phyloP scores from a whole-genome alignment of 1,284 basidiomycete genomes.

The Lignosus rhinocerotis region DNA sequence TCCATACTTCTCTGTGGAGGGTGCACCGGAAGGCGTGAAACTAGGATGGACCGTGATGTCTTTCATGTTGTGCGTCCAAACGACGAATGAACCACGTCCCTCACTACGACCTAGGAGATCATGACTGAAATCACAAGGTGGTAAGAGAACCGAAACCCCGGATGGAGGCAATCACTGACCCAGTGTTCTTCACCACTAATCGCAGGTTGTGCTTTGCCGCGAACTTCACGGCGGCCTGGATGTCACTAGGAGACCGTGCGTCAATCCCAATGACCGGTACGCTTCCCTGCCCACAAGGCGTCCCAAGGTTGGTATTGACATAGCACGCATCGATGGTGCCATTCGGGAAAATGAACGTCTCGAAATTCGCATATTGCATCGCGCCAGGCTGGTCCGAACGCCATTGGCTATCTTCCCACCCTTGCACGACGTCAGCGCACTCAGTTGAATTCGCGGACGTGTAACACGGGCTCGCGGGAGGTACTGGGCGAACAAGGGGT shows the following conservation, averaged over 20 bases:
- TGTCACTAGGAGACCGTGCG: conserved; percentile 35
- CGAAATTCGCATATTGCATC: conserved; percentile 42
- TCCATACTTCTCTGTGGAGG: conserved; percentile 11
- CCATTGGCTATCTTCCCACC: conserved; percentile 39
- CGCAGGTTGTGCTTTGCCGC: conserved; percentile 40
- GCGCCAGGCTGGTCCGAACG: conserved; percentile 42
- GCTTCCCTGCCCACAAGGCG: conserved; percentile 44
- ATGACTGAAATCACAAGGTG: conserved; percentile 15
- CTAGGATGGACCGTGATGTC: conserved; percentile 29
- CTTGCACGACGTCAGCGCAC: conserved; percentile 34
- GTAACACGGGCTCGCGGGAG: conserved; percentile 42
- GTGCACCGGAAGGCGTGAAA: conserved; percentile 25
- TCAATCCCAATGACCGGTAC: conserved; percentile 46
- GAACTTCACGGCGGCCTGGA: conserved; percentile 44
- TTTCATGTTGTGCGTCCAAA: conserved; percentile 31
- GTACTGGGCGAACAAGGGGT: conserved; percentile 38
- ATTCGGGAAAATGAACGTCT: conserved; percentile 40
- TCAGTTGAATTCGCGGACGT: conserved; percentile 31
- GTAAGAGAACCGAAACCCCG: background rate
- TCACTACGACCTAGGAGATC: conserved; percentile 28
- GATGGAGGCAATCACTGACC: conserved; percentile 30
- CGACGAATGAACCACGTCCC: conserved; percentile 23
- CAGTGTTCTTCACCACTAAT: conserved; percentile 51
- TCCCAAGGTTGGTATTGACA: conserved; percentile 38
- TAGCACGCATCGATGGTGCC: conserved; percentile 45